Evolutionary conservation across 768 basidiomycete genomes (phyloP).

Genomic region (Leccinum barrowsii): DNA sequence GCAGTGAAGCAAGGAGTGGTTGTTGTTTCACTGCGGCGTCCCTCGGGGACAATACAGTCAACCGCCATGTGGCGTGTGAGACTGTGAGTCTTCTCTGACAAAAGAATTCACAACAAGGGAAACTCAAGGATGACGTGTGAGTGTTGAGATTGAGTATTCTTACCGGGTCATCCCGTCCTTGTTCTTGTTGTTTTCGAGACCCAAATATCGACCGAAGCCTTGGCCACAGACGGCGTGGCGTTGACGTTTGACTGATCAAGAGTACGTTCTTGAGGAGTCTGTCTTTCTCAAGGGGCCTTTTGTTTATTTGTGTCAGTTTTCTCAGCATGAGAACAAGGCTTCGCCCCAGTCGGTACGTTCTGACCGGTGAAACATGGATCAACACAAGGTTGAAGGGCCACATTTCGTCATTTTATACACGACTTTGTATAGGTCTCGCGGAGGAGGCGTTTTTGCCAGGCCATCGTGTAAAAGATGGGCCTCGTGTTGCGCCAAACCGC

Average conservation of each 20-base stretch:
- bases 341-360: not conserved
- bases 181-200: not conserved
- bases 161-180: not conserved
- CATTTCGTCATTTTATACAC: not conserved
- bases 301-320: too few species aligned
- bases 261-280: not conserved
- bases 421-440: not conserved
- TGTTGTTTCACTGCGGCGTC: not conserved
- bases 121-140: too few species aligned
- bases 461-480: not conserved
- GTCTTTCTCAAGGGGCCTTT: too few species aligned
- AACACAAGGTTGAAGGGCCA: not conserved
- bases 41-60: not conserved
- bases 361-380: not conserved
- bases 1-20: not conserved
- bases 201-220: not conserved
- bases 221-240: not conserved
- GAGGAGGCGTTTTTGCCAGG: not conserved
- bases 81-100: not conserved
- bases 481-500: not conserved
- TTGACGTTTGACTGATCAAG: not conserved
- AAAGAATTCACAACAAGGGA: too few species aligned
- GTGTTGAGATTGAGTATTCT: not conserved
- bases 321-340: not conserved
- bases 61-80: too few species aligned